A percentile compares a stretch with the other conserved stretches of the same genome.
Evolutionary conservation across 306 rosid genomes (phyloP).

Genomic region (Abrus pulchellus): DNA sequence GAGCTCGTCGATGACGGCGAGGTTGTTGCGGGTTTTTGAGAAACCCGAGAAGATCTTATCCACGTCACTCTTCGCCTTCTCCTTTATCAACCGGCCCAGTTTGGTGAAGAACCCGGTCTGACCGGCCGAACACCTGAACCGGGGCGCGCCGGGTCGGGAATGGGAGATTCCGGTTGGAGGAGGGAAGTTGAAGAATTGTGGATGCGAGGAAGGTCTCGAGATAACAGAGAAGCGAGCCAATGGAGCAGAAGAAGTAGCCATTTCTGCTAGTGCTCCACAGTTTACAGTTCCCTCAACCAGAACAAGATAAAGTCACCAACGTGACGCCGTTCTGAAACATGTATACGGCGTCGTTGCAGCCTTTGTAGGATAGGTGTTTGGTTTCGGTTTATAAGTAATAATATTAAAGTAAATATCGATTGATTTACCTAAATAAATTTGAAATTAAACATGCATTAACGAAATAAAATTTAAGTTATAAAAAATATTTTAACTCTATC

Average conservation of each 20-base stretch:
- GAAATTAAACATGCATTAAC: no score
- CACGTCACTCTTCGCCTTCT: slow-evolving; percentile 92
- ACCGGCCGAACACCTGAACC: slow-evolving; percentile 78
- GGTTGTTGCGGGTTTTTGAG: slow-evolving; percentile 87
- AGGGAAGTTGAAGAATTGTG: slow-evolving; percentile 43
- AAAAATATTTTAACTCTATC: no score
- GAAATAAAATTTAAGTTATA: no score
- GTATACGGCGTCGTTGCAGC: no score
- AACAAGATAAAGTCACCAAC: slow-evolving; percentile 43
- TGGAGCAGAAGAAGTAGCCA: slow-evolving; percentile 63
- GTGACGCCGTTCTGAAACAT: no score
- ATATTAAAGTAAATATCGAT: no score
- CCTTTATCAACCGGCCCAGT: slow-evolving; percentile 84
- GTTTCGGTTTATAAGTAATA: no score
- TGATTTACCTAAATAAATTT: no score
- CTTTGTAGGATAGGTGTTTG: no score
- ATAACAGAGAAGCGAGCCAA: slow-evolving; percentile 54
- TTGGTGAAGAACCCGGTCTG: slow-evolving; percentile 84
- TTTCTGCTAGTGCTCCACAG: slow-evolving; percentile 30
- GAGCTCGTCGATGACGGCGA: slow-evolving; percentile 92
- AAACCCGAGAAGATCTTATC: slow-evolving; percentile 90
- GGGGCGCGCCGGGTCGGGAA: slow-evolving; percentile 40
- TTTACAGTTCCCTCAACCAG: slow-evolving; percentile 9
- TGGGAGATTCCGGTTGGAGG: neutral
- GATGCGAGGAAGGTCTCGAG: slow-evolving; percentile 50